Percentiles rank a stretch among this genome's conserved stretches.
These are phyloP conservation scores for Hibiscus mutabilis DNA, from an alignment of 345 rosid species.

Conservation along the genomic window DNA sequence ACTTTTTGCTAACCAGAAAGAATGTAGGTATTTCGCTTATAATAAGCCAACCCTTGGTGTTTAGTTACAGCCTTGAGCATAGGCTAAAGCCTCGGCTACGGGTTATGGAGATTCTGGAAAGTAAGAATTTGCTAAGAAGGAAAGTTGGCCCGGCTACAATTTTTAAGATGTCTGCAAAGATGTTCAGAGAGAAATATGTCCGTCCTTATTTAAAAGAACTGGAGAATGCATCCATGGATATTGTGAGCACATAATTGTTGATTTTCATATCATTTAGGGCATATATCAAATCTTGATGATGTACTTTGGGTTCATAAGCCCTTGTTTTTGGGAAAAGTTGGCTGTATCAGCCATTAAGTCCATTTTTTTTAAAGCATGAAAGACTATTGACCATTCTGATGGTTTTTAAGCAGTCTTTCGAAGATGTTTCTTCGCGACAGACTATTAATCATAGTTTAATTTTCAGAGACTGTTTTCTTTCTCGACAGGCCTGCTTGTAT, in stretches of 20 bases:
- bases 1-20: constrained; percentile 4
- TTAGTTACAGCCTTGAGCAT: constrained; percentile 23
- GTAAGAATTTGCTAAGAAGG: constrained; percentile 21
- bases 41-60: constrained; percentile 16
- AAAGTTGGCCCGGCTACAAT: constrained; percentile 11
- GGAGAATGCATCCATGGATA: neutral
- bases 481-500: too few species aligned
- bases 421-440: neutral
- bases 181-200: constrained; percentile 19
- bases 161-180: constrained; percentile 6
- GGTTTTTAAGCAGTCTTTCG: neutral
- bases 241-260: neutral
- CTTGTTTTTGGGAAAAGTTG: neutral
- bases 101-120: constrained; percentile 22
- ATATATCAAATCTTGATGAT: neutral
- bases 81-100: constrained; percentile 24
- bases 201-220: constrained; percentile 21
- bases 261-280: neutral
- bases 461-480: neutral
- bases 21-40: constrained; percentile 15
- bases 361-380: neutral
- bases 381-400: neutral
- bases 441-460: neutral
- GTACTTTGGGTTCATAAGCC: neutral
- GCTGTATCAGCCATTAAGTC: neutral